Percentiles rank a stretch among this genome's conserved stretches.
phyloP scores from a whole-genome alignment of 805 yeast genomes.

The Blastobotrys terrestris region DNA sequence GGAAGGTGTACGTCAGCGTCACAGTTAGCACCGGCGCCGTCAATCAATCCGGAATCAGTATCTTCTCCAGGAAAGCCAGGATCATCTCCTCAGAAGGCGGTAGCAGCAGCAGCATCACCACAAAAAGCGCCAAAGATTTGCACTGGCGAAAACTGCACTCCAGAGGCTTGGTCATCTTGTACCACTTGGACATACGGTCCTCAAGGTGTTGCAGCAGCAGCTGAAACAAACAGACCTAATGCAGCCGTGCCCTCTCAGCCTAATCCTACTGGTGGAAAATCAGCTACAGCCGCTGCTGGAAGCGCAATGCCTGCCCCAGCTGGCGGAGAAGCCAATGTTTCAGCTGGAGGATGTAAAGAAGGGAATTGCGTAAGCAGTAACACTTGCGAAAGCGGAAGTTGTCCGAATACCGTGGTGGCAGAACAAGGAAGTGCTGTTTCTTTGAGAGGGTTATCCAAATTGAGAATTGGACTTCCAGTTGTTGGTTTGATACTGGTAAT shows the following conservation, averaged over 20 bases:
- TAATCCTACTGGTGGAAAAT: neutral
- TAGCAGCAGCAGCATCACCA: neutral
- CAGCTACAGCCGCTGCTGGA: too few relatives aligned
- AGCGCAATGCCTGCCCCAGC: too few relatives aligned
- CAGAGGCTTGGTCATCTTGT: neutral
- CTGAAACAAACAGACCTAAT: neutral
- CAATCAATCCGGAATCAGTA: neutral
- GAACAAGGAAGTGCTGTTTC: neutral
- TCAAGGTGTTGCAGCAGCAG: neutral
- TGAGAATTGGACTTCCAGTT: neutral
- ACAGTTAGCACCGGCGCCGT: neutral
- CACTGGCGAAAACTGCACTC: neutral
- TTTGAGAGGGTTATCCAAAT: neutral
- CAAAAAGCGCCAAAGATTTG: neutral
- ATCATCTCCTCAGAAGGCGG: neutral
- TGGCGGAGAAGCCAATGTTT: neutral
- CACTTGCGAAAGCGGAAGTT: neutral
- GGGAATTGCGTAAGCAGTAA: neutral
- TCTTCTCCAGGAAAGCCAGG: neutral
- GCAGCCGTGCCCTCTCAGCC: neutral
- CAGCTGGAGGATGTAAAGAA: neutral
- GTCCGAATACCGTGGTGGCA: neutral
- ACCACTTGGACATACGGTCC: neutral
- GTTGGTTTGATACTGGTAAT: neutral
- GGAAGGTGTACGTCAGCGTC: neutral